Evolutionary conservation across 225 moss, liverwort and hornwort genomes (phyloP), one percentile per base, ranked within the genome.

Genomic region (Sphagnum contortum): DNA sequence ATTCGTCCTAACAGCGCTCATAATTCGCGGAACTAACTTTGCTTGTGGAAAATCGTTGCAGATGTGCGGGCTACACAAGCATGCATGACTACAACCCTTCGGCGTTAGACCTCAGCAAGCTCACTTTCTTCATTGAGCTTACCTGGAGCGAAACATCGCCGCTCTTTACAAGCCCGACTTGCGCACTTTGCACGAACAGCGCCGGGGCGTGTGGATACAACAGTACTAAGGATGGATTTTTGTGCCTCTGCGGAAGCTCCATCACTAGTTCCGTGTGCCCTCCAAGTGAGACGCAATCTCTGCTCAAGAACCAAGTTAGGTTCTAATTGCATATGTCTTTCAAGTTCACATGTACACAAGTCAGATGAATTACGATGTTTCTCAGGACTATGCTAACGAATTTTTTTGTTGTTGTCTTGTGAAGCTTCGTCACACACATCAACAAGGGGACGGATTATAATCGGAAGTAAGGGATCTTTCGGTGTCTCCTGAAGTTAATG

Each of bases 51-150:
- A 53, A 6, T 6, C 53, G 29, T 12, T 52, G 45, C 44, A 79
- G 79, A 45, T 79, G 79, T 60, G 75, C 75, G 9, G 79, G 79
- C 51, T 79, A 75, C 66, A 55, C 79, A 57, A 79, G 67, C 57
- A 58, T 79, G 48, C 75, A 75, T 5, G 51, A 70, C 13, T 79
- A 69, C 72, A 72, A 79, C 60, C 69, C 69, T 10, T 46, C 62
- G 45, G 54, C 63, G 4, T n/a, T 62, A 47, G 75, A 79, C 66
- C 55, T 79, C 72, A 79, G 75, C 75, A 75, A 75, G 68, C 62
- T 79, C 29, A 71, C 60, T 64, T 79, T 79, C 75, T 79, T 68
- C 66, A 12, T 74, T 55, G 66, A 79, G 56, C 79, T 79, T 9
- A 60, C 66, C 2, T 79, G 79, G 79, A 75, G 8, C 55, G 69